These are phyloP conservation scores for Diutina siamensis DNA, from an alignment of 1,139 yeast genomes.

Conservation along the genomic window DNA sequence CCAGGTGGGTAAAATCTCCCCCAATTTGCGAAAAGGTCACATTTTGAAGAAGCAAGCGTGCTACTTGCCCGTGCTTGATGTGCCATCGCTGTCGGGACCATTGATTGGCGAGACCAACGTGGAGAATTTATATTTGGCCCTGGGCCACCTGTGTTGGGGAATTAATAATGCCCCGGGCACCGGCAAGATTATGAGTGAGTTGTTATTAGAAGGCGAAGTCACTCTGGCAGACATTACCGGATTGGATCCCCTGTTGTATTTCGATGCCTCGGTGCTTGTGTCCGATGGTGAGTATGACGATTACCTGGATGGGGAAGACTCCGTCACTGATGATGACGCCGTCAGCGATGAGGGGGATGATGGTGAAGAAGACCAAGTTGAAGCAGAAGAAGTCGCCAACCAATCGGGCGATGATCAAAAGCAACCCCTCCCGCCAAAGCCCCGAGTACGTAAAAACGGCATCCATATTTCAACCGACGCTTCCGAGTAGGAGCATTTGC, in stretches of 20 bases:
- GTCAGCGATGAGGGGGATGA: conserved; percentile 3
- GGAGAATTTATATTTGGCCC: conserved; percentile 62
- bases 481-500: neutral
- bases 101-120: conserved; percentile 89
- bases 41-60: conserved; percentile 87
- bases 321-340: neutral
- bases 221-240: conserved; percentile 69
- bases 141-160: conserved; percentile 98
- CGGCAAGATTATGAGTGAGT: conserved; percentile 83
- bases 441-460: conserved; percentile 2
- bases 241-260: conserved; percentile 75
- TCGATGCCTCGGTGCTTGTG: conserved; percentile 51
- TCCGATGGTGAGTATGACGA: conserved; percentile 5
- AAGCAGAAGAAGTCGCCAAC: neutral
- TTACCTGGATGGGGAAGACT: neutral
- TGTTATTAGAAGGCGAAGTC: conserved; percentile 76
- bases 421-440: neutral
- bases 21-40: conserved; percentile 62
- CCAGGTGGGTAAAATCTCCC: conserved; percentile 71
- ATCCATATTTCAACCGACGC: conserved; percentile 3
- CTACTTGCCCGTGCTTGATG: conserved; percentile 86
- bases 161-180: conserved; percentile 96
- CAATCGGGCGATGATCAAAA: neutral
- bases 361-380: neutral
- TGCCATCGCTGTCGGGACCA: conserved; percentile 88